These are phyloP conservation scores for Penicillium lividum DNA, from an alignment of 495 filamentous ascomycete genomes.

Conservation along the genomic window DNA sequence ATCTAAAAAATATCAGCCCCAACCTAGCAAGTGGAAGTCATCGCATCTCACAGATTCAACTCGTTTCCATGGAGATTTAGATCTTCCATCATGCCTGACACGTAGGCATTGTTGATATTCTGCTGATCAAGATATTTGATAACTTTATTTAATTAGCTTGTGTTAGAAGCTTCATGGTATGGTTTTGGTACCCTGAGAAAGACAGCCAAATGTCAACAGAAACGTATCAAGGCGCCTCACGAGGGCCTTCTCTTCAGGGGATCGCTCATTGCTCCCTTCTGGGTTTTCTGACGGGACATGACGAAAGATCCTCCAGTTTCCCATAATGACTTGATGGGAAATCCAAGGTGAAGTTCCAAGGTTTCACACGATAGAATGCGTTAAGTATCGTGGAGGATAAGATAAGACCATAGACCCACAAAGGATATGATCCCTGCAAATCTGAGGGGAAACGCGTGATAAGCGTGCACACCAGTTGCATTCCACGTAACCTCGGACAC, in stretches of 20 bases:
- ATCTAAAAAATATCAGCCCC: conserved; percentile 15
- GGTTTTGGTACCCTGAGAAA: conserved; percentile 29
- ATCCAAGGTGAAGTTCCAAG: neutral
- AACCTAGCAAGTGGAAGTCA: neutral
- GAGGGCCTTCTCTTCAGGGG: conserved; percentile 31
- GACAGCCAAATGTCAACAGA: conserved; percentile 34
- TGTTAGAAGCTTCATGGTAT: neutral
- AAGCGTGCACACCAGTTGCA: conserved; percentile 16
- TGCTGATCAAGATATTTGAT: conserved; percentile 58
- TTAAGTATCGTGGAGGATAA: neutral
- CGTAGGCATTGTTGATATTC: conserved; percentile 57
- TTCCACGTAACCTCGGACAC: conserved; percentile 10
- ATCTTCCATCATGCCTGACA: conserved; percentile 39
- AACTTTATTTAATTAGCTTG: conserved; percentile 24
- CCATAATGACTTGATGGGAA: conserved; percentile 16
- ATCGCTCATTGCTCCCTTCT: conserved; percentile 16
- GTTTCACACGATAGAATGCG: neutral
- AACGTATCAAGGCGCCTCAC: conserved; percentile 35
- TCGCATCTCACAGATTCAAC: conserved; percentile 29
- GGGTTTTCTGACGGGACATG: conserved; percentile 3
- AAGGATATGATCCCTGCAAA: conserved; percentile 7
- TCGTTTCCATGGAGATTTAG: conserved; percentile 50
- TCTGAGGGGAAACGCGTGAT: conserved; percentile 18
- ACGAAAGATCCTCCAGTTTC: conserved; percentile 20
- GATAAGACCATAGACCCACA: neutral